Percentiles rank a stretch among this genome's conserved stretches.
These are phyloP conservation scores for Periglandula ipomoeae DNA, from an alignment of 2,329 filamentous ascomycete species.

Conservation along the genomic window DNA sequence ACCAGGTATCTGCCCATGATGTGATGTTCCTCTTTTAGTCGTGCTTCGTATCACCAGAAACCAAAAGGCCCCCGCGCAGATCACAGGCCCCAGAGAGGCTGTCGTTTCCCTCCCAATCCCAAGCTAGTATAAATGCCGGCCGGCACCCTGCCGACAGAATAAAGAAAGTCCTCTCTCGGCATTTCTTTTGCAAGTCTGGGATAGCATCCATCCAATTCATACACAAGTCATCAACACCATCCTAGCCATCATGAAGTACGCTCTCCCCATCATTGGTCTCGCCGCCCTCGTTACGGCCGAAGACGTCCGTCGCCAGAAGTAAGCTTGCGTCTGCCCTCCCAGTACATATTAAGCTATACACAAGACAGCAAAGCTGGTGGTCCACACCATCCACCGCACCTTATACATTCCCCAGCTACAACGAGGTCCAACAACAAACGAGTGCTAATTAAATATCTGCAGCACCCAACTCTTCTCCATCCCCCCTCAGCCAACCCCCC, in stretches of 20 bases:
- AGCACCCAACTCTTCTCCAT: conserved; percentile 7
- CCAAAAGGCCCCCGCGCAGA: not conserved
- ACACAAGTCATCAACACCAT: not conserved
- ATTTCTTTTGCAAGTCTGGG: too few species aligned
- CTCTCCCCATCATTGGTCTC: conserved; percentile 7
- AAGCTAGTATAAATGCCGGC: not conserved
- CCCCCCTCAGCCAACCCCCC: conserved; percentile 5
- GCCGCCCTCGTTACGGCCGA: conserved; percentile 6
- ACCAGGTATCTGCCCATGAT: not conserved
- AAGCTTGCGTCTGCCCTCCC: not conserved
- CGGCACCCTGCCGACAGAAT: too few species aligned
- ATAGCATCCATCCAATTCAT: too few species aligned
- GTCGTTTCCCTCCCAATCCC: not conserved
- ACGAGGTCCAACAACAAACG: too few species aligned
- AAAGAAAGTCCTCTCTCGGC: too few species aligned
- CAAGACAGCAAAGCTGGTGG: too few species aligned
- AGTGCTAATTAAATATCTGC: too few species aligned
- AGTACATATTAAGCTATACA: not conserved
- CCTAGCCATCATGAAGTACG: conserved; percentile 4
- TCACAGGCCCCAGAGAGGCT: not conserved
- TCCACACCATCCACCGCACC: too few species aligned
- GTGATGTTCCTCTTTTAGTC: not conserved
- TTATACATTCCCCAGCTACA: too few species aligned
- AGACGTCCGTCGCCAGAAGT: conserved; percentile 3
- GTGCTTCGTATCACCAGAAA: not conserved